phyloP scores from a whole-genome alignment of 371 early-diverging fungal species.

The Mucor racemosus region DNA sequence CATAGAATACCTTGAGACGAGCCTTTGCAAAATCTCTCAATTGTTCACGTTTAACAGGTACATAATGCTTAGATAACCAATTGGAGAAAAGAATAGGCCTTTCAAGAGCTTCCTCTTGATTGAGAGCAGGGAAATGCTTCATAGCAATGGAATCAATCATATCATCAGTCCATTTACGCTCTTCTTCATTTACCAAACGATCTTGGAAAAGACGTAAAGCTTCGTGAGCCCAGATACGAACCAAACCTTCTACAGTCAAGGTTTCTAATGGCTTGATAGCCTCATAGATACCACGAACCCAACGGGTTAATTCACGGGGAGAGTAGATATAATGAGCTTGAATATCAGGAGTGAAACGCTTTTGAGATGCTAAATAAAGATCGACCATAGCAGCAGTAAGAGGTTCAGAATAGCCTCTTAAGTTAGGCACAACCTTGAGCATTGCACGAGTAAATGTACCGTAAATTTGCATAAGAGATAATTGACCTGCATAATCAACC shows the following conservation, averaged over 20 bases:
- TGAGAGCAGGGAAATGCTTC: slow-evolving; percentile 87
- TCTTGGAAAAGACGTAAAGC: slow-evolving; percentile 98
- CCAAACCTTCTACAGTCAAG: slow-evolving; percentile 84
- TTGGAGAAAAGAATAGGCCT: slow-evolving; percentile 97
- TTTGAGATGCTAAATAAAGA: slow-evolving; percentile 89
- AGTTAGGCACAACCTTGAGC: slow-evolving; percentile 92
- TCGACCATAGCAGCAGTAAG: slow-evolving; percentile 98
- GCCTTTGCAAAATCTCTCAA: slow-evolving; percentile 93
- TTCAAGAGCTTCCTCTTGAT: slow-evolving; percentile 72
- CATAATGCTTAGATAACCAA: slow-evolving; percentile 94
- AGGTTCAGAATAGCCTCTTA: slow-evolving; percentile 92
- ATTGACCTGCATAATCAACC: slow-evolving; percentile 97
- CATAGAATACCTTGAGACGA: slow-evolving; percentile 97
- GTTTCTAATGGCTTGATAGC: slow-evolving; percentile 88
- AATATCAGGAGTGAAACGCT: slow-evolving; percentile 92
- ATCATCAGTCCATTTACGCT: slow-evolving; percentile 93
- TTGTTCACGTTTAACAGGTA: slow-evolving; percentile 87
- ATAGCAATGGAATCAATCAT: slow-evolving; percentile 84
- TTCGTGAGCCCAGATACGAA: slow-evolving; percentile 98
- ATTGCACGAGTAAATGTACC: slow-evolving; percentile 91
- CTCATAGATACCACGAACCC: slow-evolving; percentile 97
- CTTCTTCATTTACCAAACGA: slow-evolving; percentile 90
- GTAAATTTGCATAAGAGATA: slow-evolving; percentile 95
- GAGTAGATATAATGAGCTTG: slow-evolving; percentile 99
- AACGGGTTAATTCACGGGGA: slow-evolving; percentile 98